Percentiles rank a stretch among this genome's conserved stretches.
These are phyloP conservation scores for Metschnikowia koreensis DNA, from an alignment of 805 yeast species.

Conservation along the genomic window DNA sequence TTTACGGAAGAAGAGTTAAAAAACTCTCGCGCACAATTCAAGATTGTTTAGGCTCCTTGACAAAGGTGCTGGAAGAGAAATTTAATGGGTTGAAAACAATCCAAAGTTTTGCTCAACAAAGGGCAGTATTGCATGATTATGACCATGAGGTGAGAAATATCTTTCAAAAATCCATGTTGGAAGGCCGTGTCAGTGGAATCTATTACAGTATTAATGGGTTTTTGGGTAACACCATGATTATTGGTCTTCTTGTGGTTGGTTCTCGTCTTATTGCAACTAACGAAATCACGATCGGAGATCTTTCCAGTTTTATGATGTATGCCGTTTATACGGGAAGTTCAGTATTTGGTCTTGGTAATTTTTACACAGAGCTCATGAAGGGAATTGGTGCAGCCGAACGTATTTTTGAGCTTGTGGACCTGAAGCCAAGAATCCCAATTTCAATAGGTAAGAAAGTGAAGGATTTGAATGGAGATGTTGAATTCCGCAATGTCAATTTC, in stretches of 20 bases:
- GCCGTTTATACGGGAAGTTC: constrained; percentile 94
- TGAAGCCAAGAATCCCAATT: constrained; percentile 69
- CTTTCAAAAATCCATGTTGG: constrained; percentile 69
- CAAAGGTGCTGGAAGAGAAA: constrained; percentile 91
- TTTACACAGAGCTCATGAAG: constrained; percentile 92
- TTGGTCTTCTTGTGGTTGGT: constrained; percentile 78
- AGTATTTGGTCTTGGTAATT: constrained; percentile 84
- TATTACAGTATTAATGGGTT: constrained; percentile 80
- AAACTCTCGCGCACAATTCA: constrained; percentile 73
- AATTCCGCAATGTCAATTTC: constrained; percentile 63
- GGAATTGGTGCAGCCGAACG: constrained; percentile 96
- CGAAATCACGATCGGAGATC: constrained; percentile 77
- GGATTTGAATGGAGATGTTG: constrained; percentile 53
- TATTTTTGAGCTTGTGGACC: constrained; percentile 80
- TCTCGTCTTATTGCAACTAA: constrained; percentile 79
- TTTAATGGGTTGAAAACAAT: constrained; percentile 81
- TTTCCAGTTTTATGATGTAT: constrained; percentile 92
- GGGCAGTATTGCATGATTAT: constrained; percentile 70
- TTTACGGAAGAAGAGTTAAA: constrained; percentile 80
- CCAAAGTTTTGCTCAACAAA: constrained; percentile 87
- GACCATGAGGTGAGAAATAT: constrained; percentile 65
- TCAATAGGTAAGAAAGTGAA: constrained; percentile 53
- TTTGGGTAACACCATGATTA: constrained; percentile 75
- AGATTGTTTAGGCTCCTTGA: constrained; percentile 77
- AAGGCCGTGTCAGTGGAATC: constrained; percentile 74